Percentiles rank a stretch among this genome's conserved stretches.
Conservation (phyloP, 768 basidiomycete genomes). For the Trametes maxima region DNA sequence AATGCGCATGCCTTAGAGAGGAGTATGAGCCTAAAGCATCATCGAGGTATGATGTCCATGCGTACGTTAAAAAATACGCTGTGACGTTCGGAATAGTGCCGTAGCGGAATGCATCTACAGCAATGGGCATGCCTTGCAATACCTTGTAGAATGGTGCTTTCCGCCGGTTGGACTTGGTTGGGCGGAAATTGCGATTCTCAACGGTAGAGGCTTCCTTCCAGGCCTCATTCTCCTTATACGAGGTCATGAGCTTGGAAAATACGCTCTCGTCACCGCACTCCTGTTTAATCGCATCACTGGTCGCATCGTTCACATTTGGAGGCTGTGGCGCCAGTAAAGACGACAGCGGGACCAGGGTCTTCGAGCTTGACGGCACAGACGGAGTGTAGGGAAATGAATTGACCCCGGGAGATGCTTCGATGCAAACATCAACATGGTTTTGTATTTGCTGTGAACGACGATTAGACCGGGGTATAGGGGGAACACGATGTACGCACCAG, state of each 20-base stretch:
- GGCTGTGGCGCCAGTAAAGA: slow-evolving; percentile 25
- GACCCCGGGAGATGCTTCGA: slow-evolving; percentile 38
- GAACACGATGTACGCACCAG: slow-evolving; percentile 30
- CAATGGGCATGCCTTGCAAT: slow-evolving; percentile 95
- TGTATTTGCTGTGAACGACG: slow-evolving; percentile 45
- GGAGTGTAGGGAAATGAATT: neutral
- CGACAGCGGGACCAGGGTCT: slow-evolving; percentile 23
- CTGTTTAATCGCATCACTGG: slow-evolving; percentile 1
- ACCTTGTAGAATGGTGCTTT: slow-evolving; percentile 96
- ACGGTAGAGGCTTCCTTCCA: slow-evolving; percentile 79
- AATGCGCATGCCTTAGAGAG: slow-evolving; percentile 83
- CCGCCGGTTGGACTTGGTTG: slow-evolving; percentile 55
- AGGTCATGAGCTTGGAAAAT: slow-evolving; percentile 91
- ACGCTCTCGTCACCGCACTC: slow-evolving; percentile 33
- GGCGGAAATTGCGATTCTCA: slow-evolving; percentile 50
- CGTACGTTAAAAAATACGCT: slow-evolving; percentile 89
- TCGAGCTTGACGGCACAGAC: slow-evolving; percentile 13
- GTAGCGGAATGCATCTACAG: slow-evolving; percentile 97
- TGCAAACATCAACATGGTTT: slow-evolving; percentile 60
- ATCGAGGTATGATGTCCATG: neutral
- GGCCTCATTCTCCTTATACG: slow-evolving; percentile 73
- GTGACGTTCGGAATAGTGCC: slow-evolving; percentile 87
- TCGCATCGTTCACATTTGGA: slow-evolving; percentile 15
- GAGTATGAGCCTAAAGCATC: neutral
- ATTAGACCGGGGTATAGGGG: neutral